Evolutionary conservation across 2,329 filamentous ascomycete species (phyloP).

Genomic region (Botryosphaeria dothidea): DNA sequence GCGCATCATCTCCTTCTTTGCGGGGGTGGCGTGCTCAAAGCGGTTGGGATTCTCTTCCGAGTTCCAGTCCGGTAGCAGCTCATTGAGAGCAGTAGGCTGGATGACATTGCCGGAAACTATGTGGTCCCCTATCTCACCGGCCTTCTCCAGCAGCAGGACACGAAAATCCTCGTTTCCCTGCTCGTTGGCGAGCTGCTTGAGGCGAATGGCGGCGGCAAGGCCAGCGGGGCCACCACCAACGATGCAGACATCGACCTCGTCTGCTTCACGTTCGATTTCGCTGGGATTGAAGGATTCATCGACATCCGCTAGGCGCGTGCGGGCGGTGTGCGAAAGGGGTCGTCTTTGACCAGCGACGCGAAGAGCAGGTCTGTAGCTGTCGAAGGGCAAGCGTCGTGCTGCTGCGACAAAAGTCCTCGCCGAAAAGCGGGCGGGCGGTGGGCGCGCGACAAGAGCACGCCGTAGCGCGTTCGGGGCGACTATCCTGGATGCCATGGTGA

Average conservation of each 20-base stretch:
- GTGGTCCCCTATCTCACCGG: constrained; percentile 90
- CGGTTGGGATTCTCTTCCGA: constrained; percentile 82
- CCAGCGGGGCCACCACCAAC: constrained; percentile 95
- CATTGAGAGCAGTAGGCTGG: constrained; percentile 82
- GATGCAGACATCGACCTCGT: constrained; percentile 95
- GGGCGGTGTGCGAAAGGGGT: constrained; percentile 35
- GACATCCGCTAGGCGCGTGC: constrained; percentile 35
- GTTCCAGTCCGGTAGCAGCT: constrained; percentile 92
- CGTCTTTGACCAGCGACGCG: constrained; percentile 41
- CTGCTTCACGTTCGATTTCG: constrained; percentile 79
- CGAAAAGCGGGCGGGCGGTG: background rate
- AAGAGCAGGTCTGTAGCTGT: constrained; percentile 31
- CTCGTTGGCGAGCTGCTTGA: constrained; percentile 94
- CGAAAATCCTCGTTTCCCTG: constrained; percentile 95
- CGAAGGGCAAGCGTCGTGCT: background rate
- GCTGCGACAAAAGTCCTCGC: background rate
- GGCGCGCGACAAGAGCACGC: constrained; percentile 8
- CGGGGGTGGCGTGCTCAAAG: constrained; percentile 85
- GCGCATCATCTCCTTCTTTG: constrained; percentile 82
- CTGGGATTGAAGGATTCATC: constrained; percentile 46
- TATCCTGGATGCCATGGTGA: constrained; percentile 20
- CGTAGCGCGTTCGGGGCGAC: background rate
- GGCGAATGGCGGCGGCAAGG: constrained; percentile 84
- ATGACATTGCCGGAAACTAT: constrained; percentile 96
- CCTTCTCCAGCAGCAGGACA: constrained; percentile 90